Conservation (phyloP, 169 alveolate genomes). For the Plasmodium ovale region DNA sequence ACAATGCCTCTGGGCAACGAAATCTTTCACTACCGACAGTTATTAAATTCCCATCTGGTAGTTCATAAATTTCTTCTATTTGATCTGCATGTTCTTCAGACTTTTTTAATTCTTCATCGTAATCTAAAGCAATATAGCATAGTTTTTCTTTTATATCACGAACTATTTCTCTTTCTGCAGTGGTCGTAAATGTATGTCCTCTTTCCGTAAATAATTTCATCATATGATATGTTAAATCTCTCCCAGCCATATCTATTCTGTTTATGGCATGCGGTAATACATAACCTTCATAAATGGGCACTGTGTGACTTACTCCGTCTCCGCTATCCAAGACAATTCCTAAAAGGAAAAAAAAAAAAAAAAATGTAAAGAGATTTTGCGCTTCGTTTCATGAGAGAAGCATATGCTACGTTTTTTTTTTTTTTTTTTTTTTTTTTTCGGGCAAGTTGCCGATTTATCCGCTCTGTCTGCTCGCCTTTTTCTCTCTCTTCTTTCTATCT, state of each 20-base stretch:
- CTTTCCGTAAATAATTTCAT: constrained; percentile 96
- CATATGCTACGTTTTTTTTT: neutral
- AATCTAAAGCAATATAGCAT: constrained; percentile 97
- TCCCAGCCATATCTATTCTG: constrained; percentile 98
- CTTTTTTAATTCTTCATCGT: constrained; percentile 94
- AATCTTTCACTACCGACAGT: constrained; percentile 96
- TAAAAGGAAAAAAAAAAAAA: neutral
- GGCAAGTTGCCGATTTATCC: neutral
- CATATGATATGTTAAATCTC: constrained; percentile 96
- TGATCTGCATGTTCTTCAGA: constrained; percentile 92
- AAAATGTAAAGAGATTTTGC: no score
- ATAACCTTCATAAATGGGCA: constrained; percentile 99
- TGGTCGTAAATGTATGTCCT: constrained; percentile 96
- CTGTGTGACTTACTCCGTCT: constrained; percentile 99
- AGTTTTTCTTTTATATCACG: constrained; percentile 98
- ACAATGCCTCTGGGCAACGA: constrained; percentile 98
- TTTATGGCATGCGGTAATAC: constrained; percentile 98
- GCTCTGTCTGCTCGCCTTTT: no score
- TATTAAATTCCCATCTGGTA: constrained; percentile 98
- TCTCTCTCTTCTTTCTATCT: no score
- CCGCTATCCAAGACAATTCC: constrained; percentile 98
- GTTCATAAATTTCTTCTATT: constrained; percentile 96
- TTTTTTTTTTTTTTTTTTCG: neutral
- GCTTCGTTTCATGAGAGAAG: no score
- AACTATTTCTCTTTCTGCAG: constrained; percentile 98